phyloP scores from a whole-genome alignment of 352 stramenopile genomes.

The Phytophthora pistaciae region DNA sequence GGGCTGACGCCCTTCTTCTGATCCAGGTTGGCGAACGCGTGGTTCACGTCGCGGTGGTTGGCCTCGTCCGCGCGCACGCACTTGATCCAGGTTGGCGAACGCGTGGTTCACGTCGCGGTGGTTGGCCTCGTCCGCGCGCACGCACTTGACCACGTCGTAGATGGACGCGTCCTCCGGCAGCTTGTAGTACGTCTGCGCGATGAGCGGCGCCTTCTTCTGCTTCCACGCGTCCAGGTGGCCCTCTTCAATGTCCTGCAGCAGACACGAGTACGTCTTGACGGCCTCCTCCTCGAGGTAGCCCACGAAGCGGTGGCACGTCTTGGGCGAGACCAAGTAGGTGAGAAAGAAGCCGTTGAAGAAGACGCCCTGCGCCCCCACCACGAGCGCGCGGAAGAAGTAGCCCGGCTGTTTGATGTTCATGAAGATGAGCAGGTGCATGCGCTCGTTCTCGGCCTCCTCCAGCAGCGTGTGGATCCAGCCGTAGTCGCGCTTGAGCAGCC shows the following conservation, averaged over 20 bases:
- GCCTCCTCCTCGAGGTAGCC: constrained; percentile 95
- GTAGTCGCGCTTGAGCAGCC: constrained; percentile 88
- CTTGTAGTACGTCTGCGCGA: constrained; percentile 91
- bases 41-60: constrained; percentile 91
- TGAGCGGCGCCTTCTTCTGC: constrained; percentile 65
- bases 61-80: constrained; percentile 90
- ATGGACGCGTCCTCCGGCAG: constrained; percentile 69
- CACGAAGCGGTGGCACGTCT: constrained; percentile 92
- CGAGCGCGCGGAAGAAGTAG: constrained; percentile 76
- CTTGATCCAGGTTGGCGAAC: constrained; percentile 73
- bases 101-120: constrained; percentile 91
- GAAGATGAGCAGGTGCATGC: constrained; percentile 95
- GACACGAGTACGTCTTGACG: constrained; percentile 92
- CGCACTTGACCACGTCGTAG: constrained; percentile 86
- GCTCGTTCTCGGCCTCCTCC: constrained; percentile 95
- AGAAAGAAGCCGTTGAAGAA: constrained; percentile 91
- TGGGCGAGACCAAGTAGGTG: constrained; percentile 89
- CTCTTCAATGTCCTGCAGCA: constrained; percentile 91
- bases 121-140: constrained; percentile 91
- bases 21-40: constrained; percentile 66
- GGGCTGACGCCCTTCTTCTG: constrained; percentile 55
- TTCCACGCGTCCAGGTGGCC: constrained; percentile 85
- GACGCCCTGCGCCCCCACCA: constrained; percentile 87
- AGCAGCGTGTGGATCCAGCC: constrained; percentile 94
- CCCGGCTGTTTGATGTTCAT: constrained; percentile 90